Percentiles rank a stretch among this genome's conserved stretches.
Evolutionary conservation across 2,329 filamentous ascomycete species (phyloP).

Genomic region (Cercospora sp.): DNA sequence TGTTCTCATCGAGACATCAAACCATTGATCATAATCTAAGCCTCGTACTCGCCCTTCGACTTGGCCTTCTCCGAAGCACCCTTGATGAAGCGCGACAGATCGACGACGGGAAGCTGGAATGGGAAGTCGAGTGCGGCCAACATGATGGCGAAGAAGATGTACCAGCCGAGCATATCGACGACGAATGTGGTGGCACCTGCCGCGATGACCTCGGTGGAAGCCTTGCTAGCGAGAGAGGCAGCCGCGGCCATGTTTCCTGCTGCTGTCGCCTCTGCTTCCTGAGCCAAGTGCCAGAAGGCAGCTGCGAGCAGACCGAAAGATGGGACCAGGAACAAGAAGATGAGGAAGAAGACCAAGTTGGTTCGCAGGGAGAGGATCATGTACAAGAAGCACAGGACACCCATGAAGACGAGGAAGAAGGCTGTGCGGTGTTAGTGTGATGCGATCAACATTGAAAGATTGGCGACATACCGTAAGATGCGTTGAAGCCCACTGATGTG

Average conservation of each 20-base stretch:
- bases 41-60: constrained; percentile 28
- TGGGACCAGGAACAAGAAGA: constrained; percentile 64
- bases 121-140: constrained; percentile 56
- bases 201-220: constrained; percentile 34
- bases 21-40: constrained; percentile 11
- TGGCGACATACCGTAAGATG: constrained; percentile 51
- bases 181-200: constrained; percentile 54
- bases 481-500: constrained; percentile 53
- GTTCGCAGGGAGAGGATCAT: constrained; percentile 70
- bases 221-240: constrained; percentile 6
- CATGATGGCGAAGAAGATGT: constrained; percentile 56
- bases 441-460: neutral
- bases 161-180: constrained; percentile 52
- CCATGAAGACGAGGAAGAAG: constrained; percentile 68
- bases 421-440: constrained; percentile 32
- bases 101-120: constrained; percentile 51
- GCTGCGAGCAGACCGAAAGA: constrained; percentile 62
- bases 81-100: constrained; percentile 48
- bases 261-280: constrained; percentile 37
- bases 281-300: constrained; percentile 59
- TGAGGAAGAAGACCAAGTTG: constrained; percentile 68
- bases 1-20: neutral
- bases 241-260: constrained; percentile 25
- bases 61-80: constrained; percentile 43
- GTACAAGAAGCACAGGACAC: constrained; percentile 65